These are phyloP conservation scores for Hanseniaspora thailandica DNA, from an alignment of 805 yeast genomes.

Conservation along the genomic window DNA sequence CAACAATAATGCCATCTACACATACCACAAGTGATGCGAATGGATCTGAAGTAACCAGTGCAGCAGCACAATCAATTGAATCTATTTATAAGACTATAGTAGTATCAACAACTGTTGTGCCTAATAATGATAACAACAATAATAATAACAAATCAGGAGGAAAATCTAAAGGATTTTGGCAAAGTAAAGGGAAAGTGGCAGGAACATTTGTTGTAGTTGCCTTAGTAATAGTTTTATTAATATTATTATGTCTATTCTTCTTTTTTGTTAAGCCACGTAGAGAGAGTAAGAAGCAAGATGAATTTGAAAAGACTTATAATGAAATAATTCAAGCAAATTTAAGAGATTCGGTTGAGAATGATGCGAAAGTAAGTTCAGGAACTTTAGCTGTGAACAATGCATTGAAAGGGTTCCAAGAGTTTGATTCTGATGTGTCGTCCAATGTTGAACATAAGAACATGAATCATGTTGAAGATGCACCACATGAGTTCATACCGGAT, in stretches of 20 bases:
- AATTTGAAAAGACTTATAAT: constrained; percentile 23
- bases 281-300: constrained; percentile 18
- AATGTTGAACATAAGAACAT: neutral
- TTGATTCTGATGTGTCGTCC: constrained; percentile 18
- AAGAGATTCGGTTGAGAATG: constrained; percentile 6
- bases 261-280: constrained; percentile 23
- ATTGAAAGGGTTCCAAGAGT: constrained; percentile 15
- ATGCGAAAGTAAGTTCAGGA: neutral
- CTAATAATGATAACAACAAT: neutral
- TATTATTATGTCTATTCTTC: constrained; percentile 36
- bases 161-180: constrained; percentile 41
- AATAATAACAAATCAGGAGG: constrained; percentile 23
- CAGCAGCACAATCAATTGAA: neutral
- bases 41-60: neutral
- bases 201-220: constrained; percentile 80
- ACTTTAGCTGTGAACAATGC: constrained; percentile 16
- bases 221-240: constrained; percentile 38
- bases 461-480: neutral
- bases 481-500: neutral
- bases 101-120: constrained; percentile 6
- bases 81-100: constrained; percentile 7
- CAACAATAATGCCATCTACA: constrained; percentile 18
- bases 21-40: constrained; percentile 13
- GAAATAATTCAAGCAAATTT: constrained; percentile 18
- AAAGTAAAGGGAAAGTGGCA: constrained; percentile 64